Evolutionary conservation across 1,284 basidiomycete genomes (phyloP).

Genomic region (Boletus semigastroideus): DNA sequence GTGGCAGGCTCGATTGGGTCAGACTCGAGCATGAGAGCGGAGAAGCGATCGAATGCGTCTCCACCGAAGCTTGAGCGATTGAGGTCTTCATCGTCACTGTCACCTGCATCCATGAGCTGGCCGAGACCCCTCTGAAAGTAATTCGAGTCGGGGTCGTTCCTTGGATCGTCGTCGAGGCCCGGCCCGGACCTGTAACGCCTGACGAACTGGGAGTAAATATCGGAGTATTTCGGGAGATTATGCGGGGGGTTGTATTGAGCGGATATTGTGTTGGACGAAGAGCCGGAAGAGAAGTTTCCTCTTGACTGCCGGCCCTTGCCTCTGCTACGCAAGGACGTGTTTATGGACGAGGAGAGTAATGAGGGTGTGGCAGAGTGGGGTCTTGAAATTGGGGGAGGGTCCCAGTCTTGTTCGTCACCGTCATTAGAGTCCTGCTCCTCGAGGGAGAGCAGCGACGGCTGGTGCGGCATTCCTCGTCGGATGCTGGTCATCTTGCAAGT

Average conservation of each 20-base stretch:
- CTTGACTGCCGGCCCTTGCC: slow-evolving; percentile 38
- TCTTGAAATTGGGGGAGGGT: slow-evolving; percentile 37
- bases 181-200: slow-evolving; percentile 65
- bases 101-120: slow-evolving; percentile 67
- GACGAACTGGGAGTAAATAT: slow-evolving; percentile 77
- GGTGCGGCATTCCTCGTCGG: slow-evolving; percentile 45
- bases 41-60: slow-evolving; percentile 53
- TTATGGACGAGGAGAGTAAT: slow-evolving; percentile 30
- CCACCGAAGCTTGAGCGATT: slow-evolving; percentile 41
- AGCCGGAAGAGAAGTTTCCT: slow-evolving; percentile 32
- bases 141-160: slow-evolving; percentile 72
- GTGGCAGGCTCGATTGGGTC: slow-evolving; percentile 63
- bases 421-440: slow-evolving; percentile 54
- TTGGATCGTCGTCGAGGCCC: slow-evolving; percentile 59
- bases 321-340: slow-evolving; percentile 31
- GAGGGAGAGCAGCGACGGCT: slow-evolving; percentile 66
- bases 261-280: slow-evolving; percentile 32
- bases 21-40: slow-evolving; percentile 54
- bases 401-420: slow-evolving; percentile 47
- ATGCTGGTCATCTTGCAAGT: slow-evolving; percentile 28
- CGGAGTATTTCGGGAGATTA: slow-evolving; percentile 50
- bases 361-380: slow-evolving; percentile 31
- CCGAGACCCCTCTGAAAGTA: slow-evolving; percentile 73
- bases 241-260: slow-evolving; percentile 32
- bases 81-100: slow-evolving; percentile 74